Conservation (phyloP, 2,329 filamentous ascomycete genomes). For the Pseudomassariella vexata region DNA sequence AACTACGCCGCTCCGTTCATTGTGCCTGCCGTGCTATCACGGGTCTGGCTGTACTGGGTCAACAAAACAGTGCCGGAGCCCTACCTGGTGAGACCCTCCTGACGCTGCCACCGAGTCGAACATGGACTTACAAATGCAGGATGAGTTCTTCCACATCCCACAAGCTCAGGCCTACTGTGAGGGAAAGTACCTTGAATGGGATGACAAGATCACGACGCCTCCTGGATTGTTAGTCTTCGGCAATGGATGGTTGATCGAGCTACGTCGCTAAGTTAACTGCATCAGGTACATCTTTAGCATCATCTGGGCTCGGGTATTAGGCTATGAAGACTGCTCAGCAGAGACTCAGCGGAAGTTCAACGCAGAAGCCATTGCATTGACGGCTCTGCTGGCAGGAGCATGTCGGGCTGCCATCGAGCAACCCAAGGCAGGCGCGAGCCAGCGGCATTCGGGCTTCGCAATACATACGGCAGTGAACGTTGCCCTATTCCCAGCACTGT, state of each 20-base stretch:
- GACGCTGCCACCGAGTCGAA: too few species aligned
- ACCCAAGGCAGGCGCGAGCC: slow-evolving; percentile 13
- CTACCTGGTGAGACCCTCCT: slow-evolving; percentile 38
- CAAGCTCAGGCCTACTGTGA: slow-evolving; percentile 85
- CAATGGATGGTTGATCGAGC: slow-evolving; percentile 11
- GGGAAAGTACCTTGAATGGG: slow-evolving; percentile 72
- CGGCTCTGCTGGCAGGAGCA: slow-evolving; percentile 39
- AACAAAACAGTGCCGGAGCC: slow-evolving; percentile 40
- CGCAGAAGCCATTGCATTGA: slow-evolving; percentile 32
- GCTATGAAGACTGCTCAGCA: slow-evolving; percentile 28
- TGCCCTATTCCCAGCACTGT: slow-evolving; percentile 78
- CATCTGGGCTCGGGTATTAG: slow-evolving; percentile 25
- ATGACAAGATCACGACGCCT: slow-evolving; percentile 95
- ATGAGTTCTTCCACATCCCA: slow-evolving; percentile 83
- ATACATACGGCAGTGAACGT: slow-evolving; percentile 71
- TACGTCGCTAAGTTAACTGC: background rate
- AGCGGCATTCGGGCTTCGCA: slow-evolving; percentile 31
- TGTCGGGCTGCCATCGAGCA: slow-evolving; percentile 42
- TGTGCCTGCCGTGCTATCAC: slow-evolving; percentile 15
- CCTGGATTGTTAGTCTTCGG: slow-evolving; percentile 63
- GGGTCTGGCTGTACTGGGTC: slow-evolving; percentile 33
- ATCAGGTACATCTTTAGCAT: slow-evolving; percentile 33
- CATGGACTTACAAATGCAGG: too few species aligned
- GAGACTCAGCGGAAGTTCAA: slow-evolving; percentile 45
- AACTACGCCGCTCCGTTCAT: slow-evolving; percentile 5